Evolutionary conservation across 768 basidiomycete species (phyloP), one percentile per base, ranked within the genome.

Genomic region (Guyanaporus albipodus): DNA sequence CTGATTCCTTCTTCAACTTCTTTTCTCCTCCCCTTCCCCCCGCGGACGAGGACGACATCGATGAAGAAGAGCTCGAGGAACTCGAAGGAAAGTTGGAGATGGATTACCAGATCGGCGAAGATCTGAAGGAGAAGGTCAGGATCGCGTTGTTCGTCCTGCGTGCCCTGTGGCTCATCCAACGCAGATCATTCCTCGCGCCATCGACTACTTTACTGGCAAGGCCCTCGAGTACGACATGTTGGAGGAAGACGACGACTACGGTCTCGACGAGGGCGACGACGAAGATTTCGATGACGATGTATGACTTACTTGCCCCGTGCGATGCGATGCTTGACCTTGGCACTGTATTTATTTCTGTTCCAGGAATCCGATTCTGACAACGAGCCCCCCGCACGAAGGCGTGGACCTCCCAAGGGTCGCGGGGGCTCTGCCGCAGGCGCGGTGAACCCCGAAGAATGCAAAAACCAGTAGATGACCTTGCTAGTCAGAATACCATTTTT

Each of bases 1-100:
- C 88, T 6, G 90, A 94, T 27, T 97, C 95, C 12, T 98, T 99
- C 79, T 99, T 99, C 85, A 91, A 92, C 78, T 99, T 98, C 73
- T 99, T 99, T 80, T 71, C 73, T 43, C 91, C 92, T 9, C 91
- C 91, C 14, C 66, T 73, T 19, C 82, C 86, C 3, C 88, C 90
- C 4, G 65, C 77, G 6, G 81, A 86, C 10, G 87, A 90, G 48
- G 66, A 64, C 0, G 90, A 92, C 3, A 71, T 88, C 17, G 89
- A 89, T 0, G 86, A 85, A 2, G 88, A 91, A 0, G 89, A 91
- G 19, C 77, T 95, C 1, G 89, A 91, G 42, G 93, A 92, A 52
- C 75, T 96, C 35, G 93, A 97, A 66, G 88, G 87, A 66, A 88
- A 89, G 64, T 78, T 99, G 42, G 95, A 97, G 75, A 75, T 92